Evolutionary conservation across 805 yeast genomes (phyloP).

Genomic region (Saccharomycopsis sp.): DNA sequence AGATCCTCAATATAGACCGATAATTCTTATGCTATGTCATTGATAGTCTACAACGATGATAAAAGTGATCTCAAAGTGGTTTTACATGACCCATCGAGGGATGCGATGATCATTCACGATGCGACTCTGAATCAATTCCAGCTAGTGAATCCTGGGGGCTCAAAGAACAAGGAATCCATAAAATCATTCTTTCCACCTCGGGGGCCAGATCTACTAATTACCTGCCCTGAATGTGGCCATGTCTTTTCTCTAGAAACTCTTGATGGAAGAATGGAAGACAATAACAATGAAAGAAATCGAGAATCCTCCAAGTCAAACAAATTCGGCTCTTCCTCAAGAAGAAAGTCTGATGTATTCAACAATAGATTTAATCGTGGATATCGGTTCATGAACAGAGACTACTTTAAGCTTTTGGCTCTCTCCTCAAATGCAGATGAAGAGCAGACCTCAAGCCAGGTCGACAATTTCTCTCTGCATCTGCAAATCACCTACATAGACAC

Average conservation of each 20-base stretch:
- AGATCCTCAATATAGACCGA: too few species aligned
- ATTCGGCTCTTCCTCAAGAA: too few species aligned
- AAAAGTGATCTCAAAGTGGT: slow-evolving; percentile 12
- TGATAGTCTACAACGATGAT: slow-evolving; percentile 16
- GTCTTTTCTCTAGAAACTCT: background rate
- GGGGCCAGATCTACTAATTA: too few species aligned
- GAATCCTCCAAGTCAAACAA: too few species aligned
- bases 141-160: slow-evolving; percentile 10
- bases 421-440: slow-evolving; percentile 9
- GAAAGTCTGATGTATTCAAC: slow-evolving; percentile 9
- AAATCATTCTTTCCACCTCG: background rate
- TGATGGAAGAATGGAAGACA: too few species aligned
- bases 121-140: slow-evolving; percentile 15
- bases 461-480: background rate
- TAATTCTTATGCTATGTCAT: slow-evolving; percentile 15
- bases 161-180: background rate
- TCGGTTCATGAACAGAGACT: slow-evolving; percentile 14
- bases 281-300: too few species aligned
- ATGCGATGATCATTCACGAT: slow-evolving; percentile 20
- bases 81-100: slow-evolving; percentile 19
- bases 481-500: too few species aligned
- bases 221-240: slow-evolving; percentile 16
- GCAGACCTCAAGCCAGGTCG: slow-evolving; percentile 2
- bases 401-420: slow-evolving; percentile 16
- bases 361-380: slow-evolving; percentile 3